Evolutionary conservation across 176 grass and related monocot species (phyloP).

Genomic region (Zea mays): Zm-B73-REFERENCE-NAM-5.0 NC_050105.1:147359501-147360000

Average conservation of each 20-base stretch:
- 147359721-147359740: constrained; percentile 94
- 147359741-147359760: constrained; percentile 94
- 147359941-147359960: constrained; percentile 92
- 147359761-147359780: constrained; percentile 93
- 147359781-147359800: constrained; percentile 89
- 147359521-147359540: constrained; percentile 98
- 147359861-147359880: constrained; percentile 1
- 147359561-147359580: constrained; percentile 97
- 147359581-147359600: neutral
- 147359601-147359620: neutral
- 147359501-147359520: constrained; percentile 94
- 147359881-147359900: neutral
- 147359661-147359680: neutral
- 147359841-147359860: constrained; percentile 5
- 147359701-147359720: constrained; percentile 90
- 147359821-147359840: neutral
- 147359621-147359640: neutral
- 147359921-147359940: neutral
- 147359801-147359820: constrained; percentile 55
- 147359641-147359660: neutral
- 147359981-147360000: constrained; percentile 96
- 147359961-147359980: constrained; percentile 72
- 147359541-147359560: constrained; percentile 94
- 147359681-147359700: constrained; percentile 98
- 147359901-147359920: constrained; percentile 4